Evolutionary conservation across 129 eudicot species (phyloP).

Genomic region (Rutidosis leptorrhynchoides): DNA sequence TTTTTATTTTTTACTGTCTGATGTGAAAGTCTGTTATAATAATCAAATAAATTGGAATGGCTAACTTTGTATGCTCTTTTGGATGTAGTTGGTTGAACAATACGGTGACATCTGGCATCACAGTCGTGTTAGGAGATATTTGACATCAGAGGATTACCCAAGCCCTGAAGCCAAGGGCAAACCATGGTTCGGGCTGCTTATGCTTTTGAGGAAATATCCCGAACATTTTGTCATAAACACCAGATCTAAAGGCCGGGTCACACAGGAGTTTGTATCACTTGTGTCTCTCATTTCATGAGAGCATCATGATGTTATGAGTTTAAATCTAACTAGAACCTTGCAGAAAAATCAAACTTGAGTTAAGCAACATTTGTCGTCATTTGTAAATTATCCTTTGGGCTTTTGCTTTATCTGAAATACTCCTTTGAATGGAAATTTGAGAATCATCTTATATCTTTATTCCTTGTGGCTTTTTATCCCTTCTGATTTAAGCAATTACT

Average conservation of each 20-base stretch:
- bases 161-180: slow-evolving; percentile 69
- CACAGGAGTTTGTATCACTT: slow-evolving; percentile 79
- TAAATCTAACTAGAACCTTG: slow-evolving; percentile 16
- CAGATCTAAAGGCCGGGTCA: slow-evolving; percentile 83
- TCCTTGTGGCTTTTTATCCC: background rate
- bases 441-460: background rate
- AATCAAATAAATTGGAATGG: background rate
- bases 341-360: background rate
- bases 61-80: background rate
- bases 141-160: slow-evolving; percentile 66
- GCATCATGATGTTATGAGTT: background rate
- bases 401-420: background rate
- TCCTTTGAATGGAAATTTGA: too few species aligned
- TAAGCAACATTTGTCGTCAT: background rate
- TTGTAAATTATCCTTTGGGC: slow-evolving; percentile 2
- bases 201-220: slow-evolving; percentile 83
- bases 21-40: too few species aligned
- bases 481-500: background rate
- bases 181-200: slow-evolving; percentile 88
- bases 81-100: slow-evolving; percentile 69
- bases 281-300: slow-evolving; percentile 69
- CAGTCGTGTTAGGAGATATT: slow-evolving; percentile 80
- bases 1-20: background rate
- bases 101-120: slow-evolving; percentile 78
- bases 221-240: slow-evolving; percentile 94